Base-by-base conservation (phyloP, 805 yeast genomes). In the Kluyveromyces aestuarii region DNA sequence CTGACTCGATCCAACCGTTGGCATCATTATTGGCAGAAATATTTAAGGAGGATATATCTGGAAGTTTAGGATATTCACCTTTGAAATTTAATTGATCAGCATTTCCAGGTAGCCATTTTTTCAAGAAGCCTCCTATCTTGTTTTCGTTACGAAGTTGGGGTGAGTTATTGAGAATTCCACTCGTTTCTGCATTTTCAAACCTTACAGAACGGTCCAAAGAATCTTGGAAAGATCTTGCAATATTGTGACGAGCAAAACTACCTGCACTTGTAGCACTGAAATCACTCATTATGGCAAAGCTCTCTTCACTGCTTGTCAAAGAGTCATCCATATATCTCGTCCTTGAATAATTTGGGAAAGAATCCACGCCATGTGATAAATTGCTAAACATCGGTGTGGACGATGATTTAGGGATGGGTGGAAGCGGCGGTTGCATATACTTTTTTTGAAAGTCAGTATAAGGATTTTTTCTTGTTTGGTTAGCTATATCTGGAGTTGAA, bases 241-340 rank as follows among this genome's bases (percentile, higher is more conserved):
- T 72, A 56, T 76, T 83, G 62, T 87, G 95, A 59, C 95, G 76
- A 42, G 82, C 80, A 50, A 81, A 80, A 30, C 95, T 85, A 0
- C 95, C 95, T 1, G 96, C 95, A 53, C 93, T 83, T 0, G 96
- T 85, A 5, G 96, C 96, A 68, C 93, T 84, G 52, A 85, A 75
- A 62, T 86, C 93, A 36, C 78, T 74, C 66, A 74, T 63, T 9
- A 71, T 60, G 2, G 77, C 71, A 27, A 73, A 66, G 46, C 74
- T 68, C 38, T 62, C 58, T 40, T 64, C 67, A 48, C 68, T 64
- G 14, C 72, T 70, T 14, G 68, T 58, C 25, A 61, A 55, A 1
- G 89, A 82, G 48, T 72, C 73, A 1, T 76, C 75, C 59, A 78
- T 69, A 46, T 71, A 73, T 13, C 77, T 73, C 1, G 80, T 71